These are phyloP conservation scores for Cicer yamashitae DNA, from an alignment of 306 rosid genomes.

Conservation along the genomic window DNA sequence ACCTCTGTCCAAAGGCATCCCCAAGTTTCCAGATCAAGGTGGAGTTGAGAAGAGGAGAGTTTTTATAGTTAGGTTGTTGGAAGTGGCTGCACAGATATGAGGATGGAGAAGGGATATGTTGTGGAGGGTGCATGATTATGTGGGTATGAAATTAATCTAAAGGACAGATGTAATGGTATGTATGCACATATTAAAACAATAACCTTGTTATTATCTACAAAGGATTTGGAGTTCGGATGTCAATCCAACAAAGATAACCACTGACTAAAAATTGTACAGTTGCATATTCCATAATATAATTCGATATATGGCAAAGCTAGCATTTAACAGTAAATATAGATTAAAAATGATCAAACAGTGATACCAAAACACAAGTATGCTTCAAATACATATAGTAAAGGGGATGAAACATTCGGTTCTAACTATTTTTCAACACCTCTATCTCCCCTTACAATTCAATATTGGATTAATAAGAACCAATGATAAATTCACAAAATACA, in stretches of 20 bases:
- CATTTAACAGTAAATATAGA: neutral
- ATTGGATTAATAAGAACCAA: constrained; percentile 11
- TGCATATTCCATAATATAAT: constrained; percentile 11
- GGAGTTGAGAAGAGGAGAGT: too few relatives aligned
- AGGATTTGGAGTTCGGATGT: neutral
- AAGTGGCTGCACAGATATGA: too few relatives aligned
- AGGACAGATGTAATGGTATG: too few relatives aligned
- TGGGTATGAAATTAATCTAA: too few relatives aligned
- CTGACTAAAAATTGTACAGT: neutral
- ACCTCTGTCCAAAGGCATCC: too few relatives aligned
- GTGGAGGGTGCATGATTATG: too few relatives aligned
- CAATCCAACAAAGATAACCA: constrained; percentile 3
- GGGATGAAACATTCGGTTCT: constrained; percentile 29
- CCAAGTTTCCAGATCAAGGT: too few relatives aligned
- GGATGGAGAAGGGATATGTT: too few relatives aligned
- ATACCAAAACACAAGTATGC: neutral
- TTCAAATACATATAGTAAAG: constrained; percentile 1
- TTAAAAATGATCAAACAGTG: neutral
- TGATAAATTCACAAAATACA: constrained; percentile 10
- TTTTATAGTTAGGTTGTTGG: too few relatives aligned
- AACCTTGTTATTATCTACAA: neutral
- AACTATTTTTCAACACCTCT: neutral
- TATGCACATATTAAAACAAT: neutral
- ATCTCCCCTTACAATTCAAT: neutral
- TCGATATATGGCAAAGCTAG: constrained; percentile 1